Conservation (phyloP, 2,329 filamentous ascomycete species). For the Talaromyces islandicus region DNA sequence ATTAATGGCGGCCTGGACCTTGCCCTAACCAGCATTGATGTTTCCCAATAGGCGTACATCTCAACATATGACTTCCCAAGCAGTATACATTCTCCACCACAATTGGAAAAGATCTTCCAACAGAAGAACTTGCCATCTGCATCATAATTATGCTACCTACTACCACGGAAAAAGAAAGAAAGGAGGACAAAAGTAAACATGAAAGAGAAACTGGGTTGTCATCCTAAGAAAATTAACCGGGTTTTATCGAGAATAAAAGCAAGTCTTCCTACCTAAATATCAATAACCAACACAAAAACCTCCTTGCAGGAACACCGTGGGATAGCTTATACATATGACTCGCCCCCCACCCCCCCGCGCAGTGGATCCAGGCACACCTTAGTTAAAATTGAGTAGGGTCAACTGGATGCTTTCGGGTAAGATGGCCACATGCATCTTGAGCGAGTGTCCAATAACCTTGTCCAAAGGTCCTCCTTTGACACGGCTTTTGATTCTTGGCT, state of each 20-base stretch:
- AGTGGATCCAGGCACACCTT: background rate
- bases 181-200: background rate
- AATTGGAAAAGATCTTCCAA: background rate
- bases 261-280: background rate
- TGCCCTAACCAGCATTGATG: background rate
- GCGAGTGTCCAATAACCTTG: background rate
- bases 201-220: background rate
- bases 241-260: background rate
- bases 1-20: background rate
- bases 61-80: background rate
- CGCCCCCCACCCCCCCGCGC: background rate
- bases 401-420: background rate
- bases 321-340: background rate
- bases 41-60: background rate
- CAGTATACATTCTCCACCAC: background rate
- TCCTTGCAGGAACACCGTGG: background rate
- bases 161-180: background rate
- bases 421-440: background rate
- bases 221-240: background rate
- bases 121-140: background rate
- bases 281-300: background rate
- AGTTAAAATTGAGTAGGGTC: background rate
- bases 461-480: background rate
- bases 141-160: background rate
- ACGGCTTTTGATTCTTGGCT: background rate